Conservation (phyloP, 2,329 filamentous ascomycete species). For the Truncatella angustata region DNA sequence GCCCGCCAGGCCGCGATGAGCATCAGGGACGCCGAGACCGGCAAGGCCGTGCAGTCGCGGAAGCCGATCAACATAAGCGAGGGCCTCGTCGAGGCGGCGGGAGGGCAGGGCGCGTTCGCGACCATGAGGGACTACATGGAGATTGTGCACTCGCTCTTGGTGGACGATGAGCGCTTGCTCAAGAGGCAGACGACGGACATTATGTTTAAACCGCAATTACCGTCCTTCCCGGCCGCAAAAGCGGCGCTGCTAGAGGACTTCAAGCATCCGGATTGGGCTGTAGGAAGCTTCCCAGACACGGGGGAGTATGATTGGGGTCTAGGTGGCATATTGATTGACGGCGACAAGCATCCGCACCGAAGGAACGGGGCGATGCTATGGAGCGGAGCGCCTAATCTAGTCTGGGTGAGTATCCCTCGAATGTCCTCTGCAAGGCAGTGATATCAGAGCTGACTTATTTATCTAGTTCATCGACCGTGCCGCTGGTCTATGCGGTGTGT, state of each 20-base stretch:
- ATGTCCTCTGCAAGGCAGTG: neutral
- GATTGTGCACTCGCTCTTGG: constrained; percentile 43
- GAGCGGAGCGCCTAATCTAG: constrained; percentile 44
- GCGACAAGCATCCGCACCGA: constrained; percentile 33
- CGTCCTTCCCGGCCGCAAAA: constrained; percentile 16
- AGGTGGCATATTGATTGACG: constrained; percentile 39
- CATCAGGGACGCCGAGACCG: constrained; percentile 11
- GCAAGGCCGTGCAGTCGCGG: constrained; percentile 12
- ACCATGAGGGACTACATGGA: constrained; percentile 40
- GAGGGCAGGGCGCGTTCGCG: constrained; percentile 35
- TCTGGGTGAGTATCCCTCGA: constrained; percentile 36
- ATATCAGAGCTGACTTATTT: neutral
- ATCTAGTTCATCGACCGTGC: constrained; percentile 11
- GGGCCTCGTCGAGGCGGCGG: constrained; percentile 23
- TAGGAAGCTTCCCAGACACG: constrained; percentile 29
- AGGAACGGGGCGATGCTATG: constrained; percentile 39
- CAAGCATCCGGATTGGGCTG: constrained; percentile 23
- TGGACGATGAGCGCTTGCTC: constrained; percentile 48
- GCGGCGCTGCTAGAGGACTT: constrained; percentile 25
- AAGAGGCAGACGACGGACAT: constrained; percentile 35
- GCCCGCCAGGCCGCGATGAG: constrained; percentile 19
- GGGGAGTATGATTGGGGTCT: constrained; percentile 39
- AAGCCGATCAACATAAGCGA: constrained; percentile 16
- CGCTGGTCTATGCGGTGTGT: constrained; percentile 12
- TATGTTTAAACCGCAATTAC: constrained; percentile 48